phyloP scores from a whole-genome alignment of 164 flowering plant species.

The Hamamelis virginiana region DNA sequence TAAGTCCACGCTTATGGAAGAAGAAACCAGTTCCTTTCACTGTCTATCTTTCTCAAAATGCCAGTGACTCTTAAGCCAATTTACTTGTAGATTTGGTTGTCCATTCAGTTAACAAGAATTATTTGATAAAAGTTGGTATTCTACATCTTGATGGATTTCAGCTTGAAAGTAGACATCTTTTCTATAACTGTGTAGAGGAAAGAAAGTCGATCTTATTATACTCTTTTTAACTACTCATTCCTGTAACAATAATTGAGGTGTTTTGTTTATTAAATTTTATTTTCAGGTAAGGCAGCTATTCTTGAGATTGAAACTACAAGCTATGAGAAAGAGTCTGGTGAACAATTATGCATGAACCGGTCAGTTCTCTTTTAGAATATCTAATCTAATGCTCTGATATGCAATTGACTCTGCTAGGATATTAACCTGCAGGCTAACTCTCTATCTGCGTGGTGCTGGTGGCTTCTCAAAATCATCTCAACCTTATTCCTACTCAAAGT shows the following conservation, averaged over 20 bases:
- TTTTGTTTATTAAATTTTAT: background rate
- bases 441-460: slow-evolving; percentile 84
- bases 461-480: slow-evolving; percentile 83
- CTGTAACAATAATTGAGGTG: too few species aligned
- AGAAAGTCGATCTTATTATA: too few species aligned
- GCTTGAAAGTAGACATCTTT: too few species aligned
- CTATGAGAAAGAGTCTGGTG: slow-evolving; percentile 66
- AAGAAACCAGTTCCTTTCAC: too few species aligned
- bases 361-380: slow-evolving; percentile 25
- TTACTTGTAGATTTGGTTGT: too few species aligned
- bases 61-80: too few species aligned
- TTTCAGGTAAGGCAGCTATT: slow-evolving; percentile 56
- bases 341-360: slow-evolving; percentile 80
- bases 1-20: too few species aligned
- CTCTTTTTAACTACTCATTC: too few species aligned
- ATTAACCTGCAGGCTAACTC: slow-evolving; percentile 46
- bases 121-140: slow-evolving; percentile 82
- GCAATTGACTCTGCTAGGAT: background rate
- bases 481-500: slow-evolving; percentile 67
- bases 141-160: too few species aligned
- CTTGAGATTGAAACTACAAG: slow-evolving; percentile 72
- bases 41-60: too few species aligned
- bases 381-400: background rate
- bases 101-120: slow-evolving; percentile 69
- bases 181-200: too few species aligned